Conservation (phyloP, 164 flowering plant genomes). For the Piper betle region DNA sequence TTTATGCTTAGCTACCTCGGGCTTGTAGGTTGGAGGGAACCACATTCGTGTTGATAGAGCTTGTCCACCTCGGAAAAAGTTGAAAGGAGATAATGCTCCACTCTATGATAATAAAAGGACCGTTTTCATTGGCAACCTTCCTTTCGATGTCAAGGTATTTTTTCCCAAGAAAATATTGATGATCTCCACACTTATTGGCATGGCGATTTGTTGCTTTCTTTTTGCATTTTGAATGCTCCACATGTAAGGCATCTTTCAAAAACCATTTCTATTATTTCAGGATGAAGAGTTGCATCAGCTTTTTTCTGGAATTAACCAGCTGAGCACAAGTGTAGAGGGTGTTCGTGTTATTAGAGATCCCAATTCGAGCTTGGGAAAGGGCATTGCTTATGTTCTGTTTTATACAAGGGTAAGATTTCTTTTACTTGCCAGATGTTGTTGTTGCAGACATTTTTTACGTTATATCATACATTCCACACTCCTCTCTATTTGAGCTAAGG, state of each 20-base stretch:
- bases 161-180: neutral
- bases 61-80: slow-evolving; percentile 90
- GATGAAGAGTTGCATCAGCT: slow-evolving; percentile 88
- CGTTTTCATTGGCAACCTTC: slow-evolving; percentile 89
- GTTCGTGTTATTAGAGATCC: slow-evolving; percentile 77
- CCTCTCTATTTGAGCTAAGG: too few relatives aligned
- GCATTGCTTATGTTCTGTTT: slow-evolving; percentile 83
- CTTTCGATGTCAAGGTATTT: slow-evolving; percentile 88
- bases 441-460: neutral
- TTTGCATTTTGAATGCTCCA: neutral
- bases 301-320: slow-evolving; percentile 43
- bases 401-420: slow-evolving; percentile 56
- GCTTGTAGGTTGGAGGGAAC: slow-evolving; percentile 63
- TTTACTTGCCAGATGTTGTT: neutral
- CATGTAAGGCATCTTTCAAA: neutral
- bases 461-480: neutral
- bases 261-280: slow-evolving; percentile 20
- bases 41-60: slow-evolving; percentile 93
- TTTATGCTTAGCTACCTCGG: neutral
- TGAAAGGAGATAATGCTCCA: slow-evolving; percentile 55
- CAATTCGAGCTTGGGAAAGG: slow-evolving; percentile 66
- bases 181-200: neutral
- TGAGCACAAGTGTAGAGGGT: slow-evolving; percentile 67
- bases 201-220: neutral
- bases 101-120: slow-evolving; percentile 81